Evolutionary conservation across 768 basidiomycete species (phyloP), one percentile per base, ranked within the genome.

Genomic region (Russula compacta): DNA sequence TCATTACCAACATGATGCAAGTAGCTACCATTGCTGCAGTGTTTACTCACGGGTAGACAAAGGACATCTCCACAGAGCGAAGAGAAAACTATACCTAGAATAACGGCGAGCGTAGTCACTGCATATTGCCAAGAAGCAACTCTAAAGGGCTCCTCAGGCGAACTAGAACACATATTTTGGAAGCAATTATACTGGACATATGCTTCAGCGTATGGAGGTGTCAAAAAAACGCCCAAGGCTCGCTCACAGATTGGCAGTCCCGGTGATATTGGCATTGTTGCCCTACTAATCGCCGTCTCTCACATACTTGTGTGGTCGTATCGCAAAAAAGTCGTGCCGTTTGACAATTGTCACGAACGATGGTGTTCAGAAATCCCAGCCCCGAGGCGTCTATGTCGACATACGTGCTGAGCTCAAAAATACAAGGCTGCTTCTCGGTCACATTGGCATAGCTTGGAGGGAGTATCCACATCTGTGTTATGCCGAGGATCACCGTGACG

Each of bases 321-420:
- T 61, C 36, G 59, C 65, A 66, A 48, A 60, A 66, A 42, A 64
- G 17, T 19, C 17, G 19, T 39, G 63, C 58, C 9, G 65, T 66
- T 19, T 58, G 46, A 42, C 65, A 66, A 55, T 64, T 66, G 47
- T 66, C 65, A 36, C 65, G 65, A 9, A 58, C 59, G 36, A 66
- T 64, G 24, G 42, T 57, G 33, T 65, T 64, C 21, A 46, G 35
- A 42, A 54, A 56, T 35, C 53, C 64, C 47, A 49, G 12, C 40
- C 61, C 64, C 11, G 39, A 38, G 3, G 29, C 21, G 47, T 42
- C 43, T 29, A 63, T 36, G 69, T 35, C 64, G 4, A 53, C 71
- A 64, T 77, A 79, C 4, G 70, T 67, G 29, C 71, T 74, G 64
- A 78, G 76, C 53, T 79, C 77, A 21, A 72, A 69, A 6, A 72